A percentile compares a stretch with the other conserved stretches of the same genome.
Evolutionary conservation across 2,329 filamentous ascomycete species (phyloP).

Genomic region (Paramyrothecium sp.): DNA sequence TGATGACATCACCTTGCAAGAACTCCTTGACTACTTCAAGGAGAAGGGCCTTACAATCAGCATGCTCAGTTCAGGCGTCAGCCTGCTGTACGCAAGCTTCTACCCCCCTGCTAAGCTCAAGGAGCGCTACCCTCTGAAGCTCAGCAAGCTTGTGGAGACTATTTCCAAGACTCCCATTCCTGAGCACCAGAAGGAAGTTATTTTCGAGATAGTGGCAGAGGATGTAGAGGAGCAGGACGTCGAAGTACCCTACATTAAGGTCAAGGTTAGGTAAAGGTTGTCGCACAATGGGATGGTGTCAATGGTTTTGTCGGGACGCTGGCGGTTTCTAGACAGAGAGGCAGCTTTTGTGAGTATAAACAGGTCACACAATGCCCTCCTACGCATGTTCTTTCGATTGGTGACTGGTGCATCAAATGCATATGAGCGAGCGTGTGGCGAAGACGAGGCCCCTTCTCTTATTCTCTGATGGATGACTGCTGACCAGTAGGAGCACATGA

Average conservation of each 20-base stretch:
- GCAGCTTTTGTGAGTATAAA: neutral
- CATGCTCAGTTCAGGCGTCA: slow-evolving; percentile 98
- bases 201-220: slow-evolving; percentile 93
- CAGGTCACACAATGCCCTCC: too few relatives aligned
- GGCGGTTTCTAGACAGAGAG: neutral
- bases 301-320: neutral
- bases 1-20: slow-evolving; percentile 76
- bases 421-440: too few relatives aligned
- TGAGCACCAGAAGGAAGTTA: slow-evolving; percentile 88
- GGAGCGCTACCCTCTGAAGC: slow-evolving; percentile 78
- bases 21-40: slow-evolving; percentile 82
- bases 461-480: too few relatives aligned
- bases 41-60: slow-evolving; percentile 77
- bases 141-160: slow-evolving; percentile 83
- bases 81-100: slow-evolving; percentile 90
- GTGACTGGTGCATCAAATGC: too few relatives aligned
- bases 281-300: neutral
- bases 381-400: too few relatives aligned
- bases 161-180: slow-evolving; percentile 93
- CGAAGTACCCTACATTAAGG: slow-evolving; percentile 94
- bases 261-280: slow-evolving; percentile 55
- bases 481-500: too few relatives aligned
- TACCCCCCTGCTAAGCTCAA: slow-evolving; percentile 77
- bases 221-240: slow-evolving; percentile 89
- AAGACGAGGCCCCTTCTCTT: too few relatives aligned